Evolutionary conservation across 148 eudicot genomes (phyloP).

Genomic region (Persicaria tinctoria): DNA sequence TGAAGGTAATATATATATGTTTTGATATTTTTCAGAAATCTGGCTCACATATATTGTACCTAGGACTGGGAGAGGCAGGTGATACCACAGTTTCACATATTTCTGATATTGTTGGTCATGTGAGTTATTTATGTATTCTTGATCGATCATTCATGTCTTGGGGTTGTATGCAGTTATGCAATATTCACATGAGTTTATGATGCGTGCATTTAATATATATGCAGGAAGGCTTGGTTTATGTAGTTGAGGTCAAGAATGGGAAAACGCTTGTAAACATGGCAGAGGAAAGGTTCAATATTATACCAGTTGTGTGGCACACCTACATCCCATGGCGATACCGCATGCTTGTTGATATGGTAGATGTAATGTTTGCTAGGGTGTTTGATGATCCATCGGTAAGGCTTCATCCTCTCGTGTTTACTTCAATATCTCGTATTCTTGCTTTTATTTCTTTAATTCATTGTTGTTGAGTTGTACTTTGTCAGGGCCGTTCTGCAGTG

Average conservation of each 20-base stretch:
- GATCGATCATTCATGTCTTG: not conserved
- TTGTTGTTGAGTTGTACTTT: not conserved
- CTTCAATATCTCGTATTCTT: not conserved
- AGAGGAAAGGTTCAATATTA: not conserved
- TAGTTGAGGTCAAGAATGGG: not conserved
- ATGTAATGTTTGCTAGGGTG: not conserved
- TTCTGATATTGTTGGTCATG: not conserved
- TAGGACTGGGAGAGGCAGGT: not conserved
- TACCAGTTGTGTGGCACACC: not conserved
- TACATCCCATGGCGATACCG: not conserved
- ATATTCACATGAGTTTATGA: not conserved
- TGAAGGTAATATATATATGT: too few species aligned
- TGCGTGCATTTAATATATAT: not conserved
- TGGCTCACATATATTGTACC: too few species aligned
- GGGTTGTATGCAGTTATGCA: not conserved
- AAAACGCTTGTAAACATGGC: not conserved
- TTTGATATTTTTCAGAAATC: too few species aligned
- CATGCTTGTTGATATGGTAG: not conserved
- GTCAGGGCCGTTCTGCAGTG: not conserved
- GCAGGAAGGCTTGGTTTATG: not conserved
- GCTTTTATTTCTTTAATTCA: too few species aligned
- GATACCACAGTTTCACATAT: not conserved
- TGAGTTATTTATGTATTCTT: not conserved
- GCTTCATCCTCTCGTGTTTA: too few species aligned
- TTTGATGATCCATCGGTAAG: not conserved